A percentile compares a stretch with the other conserved stretches of the same genome.
phyloP scores from a whole-genome alignment of 2,329 filamentous ascomycete genomes.

The Aspergillus japonicus region DNA sequence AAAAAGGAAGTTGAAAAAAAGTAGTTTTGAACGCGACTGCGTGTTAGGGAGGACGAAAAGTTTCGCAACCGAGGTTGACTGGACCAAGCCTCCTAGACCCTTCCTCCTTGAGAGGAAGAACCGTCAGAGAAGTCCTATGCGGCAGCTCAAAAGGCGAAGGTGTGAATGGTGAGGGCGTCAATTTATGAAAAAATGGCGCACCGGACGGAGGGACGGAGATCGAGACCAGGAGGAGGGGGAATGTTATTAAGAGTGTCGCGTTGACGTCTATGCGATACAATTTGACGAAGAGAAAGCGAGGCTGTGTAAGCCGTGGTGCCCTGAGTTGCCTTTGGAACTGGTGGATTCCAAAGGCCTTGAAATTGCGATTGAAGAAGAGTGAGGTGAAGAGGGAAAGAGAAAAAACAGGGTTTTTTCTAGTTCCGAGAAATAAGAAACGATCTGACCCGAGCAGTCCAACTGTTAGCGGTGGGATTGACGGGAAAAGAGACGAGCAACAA shows the following conservation, averaged over 20 bases:
- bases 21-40: constrained; percentile 28
- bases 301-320: constrained; percentile 42
- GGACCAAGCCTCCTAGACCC: constrained; percentile 99
- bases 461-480: constrained; percentile 13
- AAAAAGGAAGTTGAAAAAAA: constrained; percentile 18
- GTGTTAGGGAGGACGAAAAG: constrained; percentile 93
- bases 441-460: constrained; percentile 12
- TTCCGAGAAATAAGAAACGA: constrained; percentile 12
- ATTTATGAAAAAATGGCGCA: constrained; percentile 40
- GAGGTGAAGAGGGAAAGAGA: constrained; percentile 7
- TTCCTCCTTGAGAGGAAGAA: constrained; percentile 99
- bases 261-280: constrained; percentile 45
- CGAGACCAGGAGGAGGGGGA: constrained; percentile 42
- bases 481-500: neutral
- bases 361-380: constrained; percentile 11
- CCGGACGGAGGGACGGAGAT: constrained; percentile 29
- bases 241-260: constrained; percentile 50
- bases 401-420: constrained; percentile 14
- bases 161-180: constrained; percentile 49
- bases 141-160: constrained; percentile 81
- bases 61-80: constrained; percentile 84
- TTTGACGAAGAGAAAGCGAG: constrained; percentile 38
- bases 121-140: constrained; percentile 97
- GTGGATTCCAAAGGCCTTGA: constrained; percentile 38
- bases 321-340: constrained; percentile 37